These are phyloP conservation scores for Dactylellina leptospora DNA, from an alignment of 2,329 filamentous ascomycete species.

Conservation along the genomic window DNA sequence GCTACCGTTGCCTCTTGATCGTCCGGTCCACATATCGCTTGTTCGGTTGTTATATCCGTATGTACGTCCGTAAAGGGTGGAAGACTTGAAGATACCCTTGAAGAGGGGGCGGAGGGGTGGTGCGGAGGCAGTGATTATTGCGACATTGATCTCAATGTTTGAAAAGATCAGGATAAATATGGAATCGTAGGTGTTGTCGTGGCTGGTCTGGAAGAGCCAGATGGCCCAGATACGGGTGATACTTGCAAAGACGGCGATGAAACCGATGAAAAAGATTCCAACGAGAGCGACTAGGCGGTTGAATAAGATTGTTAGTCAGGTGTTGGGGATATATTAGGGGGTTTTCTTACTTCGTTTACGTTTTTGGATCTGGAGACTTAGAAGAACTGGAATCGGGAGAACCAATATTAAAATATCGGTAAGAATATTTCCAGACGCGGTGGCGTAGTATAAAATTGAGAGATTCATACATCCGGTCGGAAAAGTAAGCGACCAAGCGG, in stretches of 20 bases:
- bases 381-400: constrained; percentile 64
- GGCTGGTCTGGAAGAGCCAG: constrained; percentile 54
- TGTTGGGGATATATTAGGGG: background rate
- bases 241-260: constrained; percentile 56
- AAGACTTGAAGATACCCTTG: constrained; percentile 42
- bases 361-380: constrained; percentile 62
- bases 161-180: constrained; percentile 56
- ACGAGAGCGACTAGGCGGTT: constrained; percentile 39
- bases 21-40: constrained; percentile 25
- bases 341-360: constrained; percentile 58
- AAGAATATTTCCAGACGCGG: constrained; percentile 62
- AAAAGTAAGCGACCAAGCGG: constrained; percentile 56
- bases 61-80: background rate
- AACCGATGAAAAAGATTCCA: constrained; percentile 55
- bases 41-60: constrained; percentile 11
- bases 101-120: constrained; percentile 61
- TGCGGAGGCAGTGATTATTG: constrained; percentile 62
- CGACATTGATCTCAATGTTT: constrained; percentile 61
- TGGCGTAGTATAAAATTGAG: constrained; percentile 60
- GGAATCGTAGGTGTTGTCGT: constrained; percentile 48
- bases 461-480: constrained; percentile 59
- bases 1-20: constrained; percentile 20
- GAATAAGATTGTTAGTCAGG: background rate
- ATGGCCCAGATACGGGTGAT: constrained; percentile 57
- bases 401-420: constrained; percentile 64